Evolutionary conservation across 78 protist species (phyloP).

Genomic region (Tieghemostelium lacteum): DNA sequence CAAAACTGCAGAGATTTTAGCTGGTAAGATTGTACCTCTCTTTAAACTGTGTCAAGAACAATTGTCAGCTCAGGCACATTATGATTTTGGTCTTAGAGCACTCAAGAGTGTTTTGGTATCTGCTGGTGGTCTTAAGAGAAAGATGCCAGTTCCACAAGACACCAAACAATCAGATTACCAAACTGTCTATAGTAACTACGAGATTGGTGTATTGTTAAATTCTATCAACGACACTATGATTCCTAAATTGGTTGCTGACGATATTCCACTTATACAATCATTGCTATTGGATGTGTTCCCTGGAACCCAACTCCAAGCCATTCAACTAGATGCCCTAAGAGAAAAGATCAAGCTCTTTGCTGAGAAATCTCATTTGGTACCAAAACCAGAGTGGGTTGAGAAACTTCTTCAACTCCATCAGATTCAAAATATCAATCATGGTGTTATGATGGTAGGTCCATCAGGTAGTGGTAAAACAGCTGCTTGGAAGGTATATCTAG

Average conservation of each 20-base stretch:
- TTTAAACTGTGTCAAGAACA: conserved; percentile 96
- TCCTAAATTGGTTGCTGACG: conserved; percentile 96
- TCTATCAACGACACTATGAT: conserved; percentile 89
- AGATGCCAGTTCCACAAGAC: conserved; percentile 12
- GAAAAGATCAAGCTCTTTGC: conserved; percentile 51
- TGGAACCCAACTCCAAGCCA: conserved; percentile 58
- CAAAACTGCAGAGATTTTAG: conserved; percentile 91
- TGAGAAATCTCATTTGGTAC: conserved; percentile 42
- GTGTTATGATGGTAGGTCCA: conserved; percentile 98
- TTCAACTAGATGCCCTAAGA: conserved; percentile 26
- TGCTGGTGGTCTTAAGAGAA: conserved; percentile 96
- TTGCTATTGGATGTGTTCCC: conserved; percentile 96
- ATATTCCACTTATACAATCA: conserved; percentile 88
- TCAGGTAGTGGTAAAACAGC: conserved; percentile 95
- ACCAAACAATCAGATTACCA: conserved; percentile 26
- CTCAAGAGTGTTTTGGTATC: conserved; percentile 94
- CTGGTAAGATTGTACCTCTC: conserved; percentile 96
- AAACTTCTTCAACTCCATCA: conserved; percentile 95
- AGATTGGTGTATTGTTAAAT: conserved; percentile 85
- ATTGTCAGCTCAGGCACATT: conserved; percentile 96
- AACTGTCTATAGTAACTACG: conserved; percentile 48
- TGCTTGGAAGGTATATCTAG: conserved; percentile 92
- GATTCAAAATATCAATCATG: conserved; percentile 94
- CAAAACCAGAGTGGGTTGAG: conserved; percentile 85
- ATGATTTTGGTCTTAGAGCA: conserved; percentile 99